Conservation (phyloP, 2,329 filamentous ascomycete species). For the Alternaria solani region DNA sequence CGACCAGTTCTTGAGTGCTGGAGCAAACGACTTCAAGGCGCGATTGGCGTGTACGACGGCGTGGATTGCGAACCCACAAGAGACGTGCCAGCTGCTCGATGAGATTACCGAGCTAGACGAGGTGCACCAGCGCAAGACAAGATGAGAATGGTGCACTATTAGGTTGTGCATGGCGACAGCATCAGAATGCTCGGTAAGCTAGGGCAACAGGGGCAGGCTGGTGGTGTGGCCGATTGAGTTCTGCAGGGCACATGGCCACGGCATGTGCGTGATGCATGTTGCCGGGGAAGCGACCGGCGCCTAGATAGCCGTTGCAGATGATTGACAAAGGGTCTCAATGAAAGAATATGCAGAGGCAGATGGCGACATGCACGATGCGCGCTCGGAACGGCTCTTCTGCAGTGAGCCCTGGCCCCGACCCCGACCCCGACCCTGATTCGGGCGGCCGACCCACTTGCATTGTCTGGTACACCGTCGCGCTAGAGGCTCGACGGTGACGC, state of each 20-base stretch:
- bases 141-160: conserved; percentile 18
- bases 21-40: conserved; percentile 95
- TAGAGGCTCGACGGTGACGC: conserved; percentile 11
- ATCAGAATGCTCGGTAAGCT: conserved; percentile 2
- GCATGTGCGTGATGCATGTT: not conserved
- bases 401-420: conserved; percentile 6
- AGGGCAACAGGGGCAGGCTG: not conserved
- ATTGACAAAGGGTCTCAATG: not conserved
- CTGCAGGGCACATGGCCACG: not conserved
- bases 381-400: conserved; percentile 10
- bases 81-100: conserved; percentile 89
- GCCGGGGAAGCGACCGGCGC: not conserved
- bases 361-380: conserved; percentile 7
- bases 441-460: conserved; percentile 21
- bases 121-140: conserved; percentile 50
- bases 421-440: conserved; percentile 26
- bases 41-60: conserved; percentile 90
- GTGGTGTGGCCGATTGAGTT: not conserved
- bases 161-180: conserved; percentile 4
- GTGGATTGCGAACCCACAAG: conserved; percentile 92
- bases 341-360: conserved; percentile 2
- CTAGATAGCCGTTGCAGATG: conserved; percentile 5
- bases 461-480: conserved; percentile 16
- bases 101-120: conserved; percentile 68
- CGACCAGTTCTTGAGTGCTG: conserved; percentile 90